These are phyloP conservation scores for Ophiostoma sp. DNA, from an alignment of 2,329 filamentous ascomycete species.

Conservation along the genomic window DNA sequence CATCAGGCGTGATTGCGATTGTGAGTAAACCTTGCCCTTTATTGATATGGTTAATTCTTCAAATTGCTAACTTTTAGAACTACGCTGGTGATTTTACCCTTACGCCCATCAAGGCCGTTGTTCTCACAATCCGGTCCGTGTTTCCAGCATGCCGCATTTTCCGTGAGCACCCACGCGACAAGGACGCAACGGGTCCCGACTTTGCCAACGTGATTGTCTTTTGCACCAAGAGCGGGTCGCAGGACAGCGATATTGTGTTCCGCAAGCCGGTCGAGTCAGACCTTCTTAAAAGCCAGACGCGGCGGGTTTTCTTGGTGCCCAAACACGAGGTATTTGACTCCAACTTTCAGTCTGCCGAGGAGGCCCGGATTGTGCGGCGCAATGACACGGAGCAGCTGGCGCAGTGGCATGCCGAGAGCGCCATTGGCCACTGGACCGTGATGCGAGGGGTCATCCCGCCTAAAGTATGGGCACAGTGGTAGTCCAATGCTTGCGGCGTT, in stretches of 20 bases:
- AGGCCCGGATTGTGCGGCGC: slow-evolving; percentile 51
- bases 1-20: slow-evolving; percentile 80
- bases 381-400: slow-evolving; percentile 63
- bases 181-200: slow-evolving; percentile 51
- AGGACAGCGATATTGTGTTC: slow-evolving; percentile 45
- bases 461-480: slow-evolving; percentile 85
- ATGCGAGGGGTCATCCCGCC: slow-evolving; percentile 81
- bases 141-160: slow-evolving; percentile 91
- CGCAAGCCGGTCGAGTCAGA: slow-evolving; percentile 60
- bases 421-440: slow-evolving; percentile 80
- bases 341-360: slow-evolving; percentile 43
- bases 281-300: slow-evolving; percentile 64
- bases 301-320: slow-evolving; percentile 66
- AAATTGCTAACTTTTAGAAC: slow-evolving; percentile 53
- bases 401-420: slow-evolving; percentile 68
- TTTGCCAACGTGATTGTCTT: slow-evolving; percentile 98
- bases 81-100: slow-evolving; percentile 85
- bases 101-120: slow-evolving; percentile 68
- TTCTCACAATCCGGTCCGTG: slow-evolving; percentile 73
- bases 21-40: slow-evolving; percentile 46
- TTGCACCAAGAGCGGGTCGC: slow-evolving; percentile 64
- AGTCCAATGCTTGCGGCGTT: not conserved
- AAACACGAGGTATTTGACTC: slow-evolving; percentile 59
- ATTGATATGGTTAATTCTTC: not conserved
- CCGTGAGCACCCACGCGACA: slow-evolving; percentile 63